Evolutionary conservation across 352 stramenopile genomes (phyloP), one percentile per base, ranked within the genome.

Genomic region (Globisporangium acanthophoron): DNA sequence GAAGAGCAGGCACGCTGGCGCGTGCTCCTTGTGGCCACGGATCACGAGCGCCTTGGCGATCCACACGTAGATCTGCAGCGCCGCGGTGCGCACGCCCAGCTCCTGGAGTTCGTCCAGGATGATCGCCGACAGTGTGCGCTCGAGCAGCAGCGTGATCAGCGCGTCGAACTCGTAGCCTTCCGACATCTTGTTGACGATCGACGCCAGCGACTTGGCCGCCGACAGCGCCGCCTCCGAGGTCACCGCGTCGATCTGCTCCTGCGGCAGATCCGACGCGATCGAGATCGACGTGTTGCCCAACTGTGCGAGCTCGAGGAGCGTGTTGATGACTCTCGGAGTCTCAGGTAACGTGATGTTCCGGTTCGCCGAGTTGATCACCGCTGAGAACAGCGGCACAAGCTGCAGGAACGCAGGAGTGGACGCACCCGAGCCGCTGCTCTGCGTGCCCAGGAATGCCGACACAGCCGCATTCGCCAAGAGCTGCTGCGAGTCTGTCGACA

Each of bases 101-200:
- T 60, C 61, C 51, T 87, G 61, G 3, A 50, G 27, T 6, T 76
- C 55, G 58, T 85, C 62, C 27, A 71, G 61, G 50, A 92, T 80
- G 37, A 90, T 69, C 47, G 57, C 57, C 3, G 76, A 80, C 46
- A 92, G 74, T 57, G 88, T 91, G 35, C 73, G 66, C 44, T 83
- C 65, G 3, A 94, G 69, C 51, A 94, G 58, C 58, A 88, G 66
- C 31, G 86, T 61, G 48, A 91, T 87, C 12, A 90, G 69, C 31
- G 81, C 69, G 59, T 92, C 76, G 59, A 93, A 90, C 60, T 92
- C 79, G 41, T 78, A 74, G 37, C 83, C 81, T 43, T 94, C 85
- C 33, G 78, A 76, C 77, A 92, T 91, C 53, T 92, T 92, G 77
- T 94, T 94, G 61, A 94, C 75, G 56, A 93, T 90, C 18, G 85